These are phyloP conservation scores for Gastrodia elata DNA, from an alignment of 106 monocot species.

Conservation along the genomic window DNA sequence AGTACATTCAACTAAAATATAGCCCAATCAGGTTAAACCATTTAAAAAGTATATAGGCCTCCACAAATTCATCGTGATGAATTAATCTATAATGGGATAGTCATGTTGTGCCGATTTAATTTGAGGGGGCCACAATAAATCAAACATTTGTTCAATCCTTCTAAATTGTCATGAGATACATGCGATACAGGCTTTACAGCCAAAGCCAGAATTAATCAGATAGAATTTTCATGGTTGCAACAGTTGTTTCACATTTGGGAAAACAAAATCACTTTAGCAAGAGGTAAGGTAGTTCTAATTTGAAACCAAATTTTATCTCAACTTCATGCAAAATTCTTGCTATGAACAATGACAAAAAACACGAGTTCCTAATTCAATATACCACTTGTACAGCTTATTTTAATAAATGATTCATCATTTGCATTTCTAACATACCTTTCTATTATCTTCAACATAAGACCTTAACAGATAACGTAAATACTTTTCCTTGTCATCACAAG, in stretches of 20 bases:
- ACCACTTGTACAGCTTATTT: neutral
- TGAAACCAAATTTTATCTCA: neutral
- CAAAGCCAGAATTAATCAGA: neutral
- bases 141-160: neutral
- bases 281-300: neutral
- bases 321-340: neutral
- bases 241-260: neutral
- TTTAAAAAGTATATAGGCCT: neutral
- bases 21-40: neutral
- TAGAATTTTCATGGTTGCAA: neutral
- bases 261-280: neutral
- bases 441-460: slow-evolving; percentile 89
- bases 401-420: neutral
- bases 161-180: neutral
- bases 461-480: slow-evolving; percentile 77
- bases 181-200: neutral
- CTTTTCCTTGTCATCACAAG: slow-evolving; percentile 67
- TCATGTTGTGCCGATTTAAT: neutral
- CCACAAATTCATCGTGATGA: neutral
- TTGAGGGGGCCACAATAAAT: neutral
- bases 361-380: neutral
- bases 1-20: neutral
- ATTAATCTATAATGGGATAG: neutral
- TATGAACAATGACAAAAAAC: neutral
- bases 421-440: slow-evolving; percentile 44